Evolutionary conservation across 768 basidiomycete genomes (phyloP).

Genomic region (Lepiota brunneoincarnata): DNA sequence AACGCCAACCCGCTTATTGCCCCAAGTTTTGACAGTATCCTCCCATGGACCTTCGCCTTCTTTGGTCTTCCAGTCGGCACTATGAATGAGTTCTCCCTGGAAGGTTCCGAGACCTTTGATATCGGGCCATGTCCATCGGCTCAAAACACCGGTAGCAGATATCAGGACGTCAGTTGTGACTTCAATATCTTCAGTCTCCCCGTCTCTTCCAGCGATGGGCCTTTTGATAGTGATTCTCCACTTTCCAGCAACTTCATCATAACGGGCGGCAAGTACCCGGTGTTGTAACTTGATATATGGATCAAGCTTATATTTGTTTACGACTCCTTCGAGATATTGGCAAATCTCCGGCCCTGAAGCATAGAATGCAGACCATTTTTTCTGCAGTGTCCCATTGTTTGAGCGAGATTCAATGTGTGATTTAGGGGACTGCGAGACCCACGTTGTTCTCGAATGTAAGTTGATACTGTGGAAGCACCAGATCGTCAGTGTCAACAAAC

Average conservation of each 20-base stretch:
- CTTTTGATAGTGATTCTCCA: constrained; percentile 52
- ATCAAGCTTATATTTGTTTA: constrained; percentile 53
- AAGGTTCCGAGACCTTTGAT: constrained; percentile 56
- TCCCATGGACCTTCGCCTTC: constrained; percentile 36
- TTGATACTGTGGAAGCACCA: constrained; percentile 43
- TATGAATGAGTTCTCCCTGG: constrained; percentile 58
- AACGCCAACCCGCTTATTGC: constrained; percentile 51
- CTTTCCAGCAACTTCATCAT: constrained; percentile 47
- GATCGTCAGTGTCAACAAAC: background rate
- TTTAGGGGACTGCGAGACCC: constrained; percentile 6
- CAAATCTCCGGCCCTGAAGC: constrained; percentile 59
- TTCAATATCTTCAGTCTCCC: constrained; percentile 38
- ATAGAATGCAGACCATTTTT: constrained; percentile 61
- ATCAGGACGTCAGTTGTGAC: constrained; percentile 59
- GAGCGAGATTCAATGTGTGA: background rate
- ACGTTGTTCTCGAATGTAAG: constrained; percentile 55
- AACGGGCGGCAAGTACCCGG: constrained; percentile 49
- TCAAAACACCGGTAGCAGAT: constrained; percentile 49
- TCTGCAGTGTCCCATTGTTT: constrained; percentile 25
- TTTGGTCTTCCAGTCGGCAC: constrained; percentile 55
- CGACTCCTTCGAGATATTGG: constrained; percentile 48
- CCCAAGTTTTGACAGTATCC: constrained; percentile 46
- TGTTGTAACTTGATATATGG: constrained; percentile 55
- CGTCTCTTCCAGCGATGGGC: constrained; percentile 12
- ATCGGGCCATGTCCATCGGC: constrained; percentile 67